These are phyloP conservation scores for Pseudozyma tsukubaensis DNA, from an alignment of 1,284 basidiomycete genomes.

Conservation along the genomic window DNA sequence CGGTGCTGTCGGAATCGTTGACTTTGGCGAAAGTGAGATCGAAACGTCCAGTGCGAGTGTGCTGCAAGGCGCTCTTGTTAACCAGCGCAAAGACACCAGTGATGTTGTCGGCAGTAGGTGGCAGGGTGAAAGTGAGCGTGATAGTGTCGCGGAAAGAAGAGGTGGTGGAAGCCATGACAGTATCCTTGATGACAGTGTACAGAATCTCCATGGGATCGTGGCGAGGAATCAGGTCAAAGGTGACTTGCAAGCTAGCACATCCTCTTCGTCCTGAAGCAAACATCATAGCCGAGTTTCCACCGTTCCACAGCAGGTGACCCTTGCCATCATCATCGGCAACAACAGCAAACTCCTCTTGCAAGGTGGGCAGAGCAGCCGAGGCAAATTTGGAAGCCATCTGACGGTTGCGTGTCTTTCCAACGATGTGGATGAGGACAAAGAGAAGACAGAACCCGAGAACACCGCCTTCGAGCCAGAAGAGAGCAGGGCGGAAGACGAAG, in stretches of 20 bases:
- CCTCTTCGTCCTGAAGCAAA: constrained; percentile 65
- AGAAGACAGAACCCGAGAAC: constrained; percentile 45
- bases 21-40: constrained; percentile 65
- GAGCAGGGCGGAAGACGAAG: constrained; percentile 50
- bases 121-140: constrained; percentile 59
- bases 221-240: constrained; percentile 51
- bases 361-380: constrained; percentile 34
- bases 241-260: constrained; percentile 56
- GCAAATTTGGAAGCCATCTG: constrained; percentile 46
- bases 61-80: constrained; percentile 57
- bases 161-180: constrained; percentile 38
- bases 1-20: constrained; percentile 48
- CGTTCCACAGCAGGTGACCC: constrained; percentile 61
- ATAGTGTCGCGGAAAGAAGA: constrained; percentile 53
- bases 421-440: constrained; percentile 55
- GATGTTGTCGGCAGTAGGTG: constrained; percentile 45
- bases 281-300: constrained; percentile 58
- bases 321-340: constrained; percentile 52
- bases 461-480: constrained; percentile 55
- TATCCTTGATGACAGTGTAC: constrained; percentile 47
- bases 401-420: constrained; percentile 54
- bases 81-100: constrained; percentile 63
- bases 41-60: constrained; percentile 56
- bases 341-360: constrained; percentile 57
- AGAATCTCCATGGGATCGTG: constrained; percentile 60